A percentile compares a stretch with the other conserved stretches of the same genome.
Evolutionary conservation across 2,329 filamentous ascomycete genomes (phyloP).

Genomic region (Mollisiaceae sp.): DNA sequence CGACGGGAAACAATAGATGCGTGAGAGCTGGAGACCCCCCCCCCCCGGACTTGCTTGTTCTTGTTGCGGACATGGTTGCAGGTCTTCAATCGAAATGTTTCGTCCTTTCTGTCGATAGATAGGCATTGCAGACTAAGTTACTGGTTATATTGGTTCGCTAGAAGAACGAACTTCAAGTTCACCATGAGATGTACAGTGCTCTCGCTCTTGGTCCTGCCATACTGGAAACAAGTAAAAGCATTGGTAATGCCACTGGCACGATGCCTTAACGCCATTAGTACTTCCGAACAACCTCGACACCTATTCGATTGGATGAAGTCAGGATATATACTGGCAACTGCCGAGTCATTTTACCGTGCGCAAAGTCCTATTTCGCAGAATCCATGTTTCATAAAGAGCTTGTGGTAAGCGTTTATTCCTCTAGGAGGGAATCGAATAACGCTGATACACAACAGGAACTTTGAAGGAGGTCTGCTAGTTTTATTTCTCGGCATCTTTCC

Average conservation of each 20-base stretch:
- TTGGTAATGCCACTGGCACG: not conserved
- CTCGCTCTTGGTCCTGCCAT: not conserved
- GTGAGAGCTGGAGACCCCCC: no score
- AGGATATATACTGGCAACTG: not conserved
- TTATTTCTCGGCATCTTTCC: no score
- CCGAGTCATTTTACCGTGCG: constrained; percentile 2
- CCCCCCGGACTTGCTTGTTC: no score
- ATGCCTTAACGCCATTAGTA: constrained; percentile 7
- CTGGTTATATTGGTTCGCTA: no score
- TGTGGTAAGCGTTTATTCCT: constrained; percentile 37
- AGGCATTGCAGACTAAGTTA: no score
- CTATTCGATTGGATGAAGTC: constrained; percentile 12
- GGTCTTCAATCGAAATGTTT: no score
- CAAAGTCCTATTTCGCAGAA: constrained; percentile 29
- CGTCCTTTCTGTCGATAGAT: no score
- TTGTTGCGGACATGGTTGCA: no score
- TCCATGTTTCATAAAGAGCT: constrained; percentile 43
- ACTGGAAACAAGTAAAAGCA: constrained; percentile 3
- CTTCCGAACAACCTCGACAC: not conserved
- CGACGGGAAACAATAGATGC: no score
- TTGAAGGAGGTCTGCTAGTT: constrained; percentile 32
- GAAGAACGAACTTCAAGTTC: no score
- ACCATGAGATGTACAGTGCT: not conserved
- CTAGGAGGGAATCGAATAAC: not conserved
- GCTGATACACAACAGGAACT: constrained; percentile 11